Percentiles rank a stretch among this genome's conserved stretches.
phyloP scores from a whole-genome alignment of 2,329 filamentous ascomycete species.

The Ustilaginoidea virens region DNA sequence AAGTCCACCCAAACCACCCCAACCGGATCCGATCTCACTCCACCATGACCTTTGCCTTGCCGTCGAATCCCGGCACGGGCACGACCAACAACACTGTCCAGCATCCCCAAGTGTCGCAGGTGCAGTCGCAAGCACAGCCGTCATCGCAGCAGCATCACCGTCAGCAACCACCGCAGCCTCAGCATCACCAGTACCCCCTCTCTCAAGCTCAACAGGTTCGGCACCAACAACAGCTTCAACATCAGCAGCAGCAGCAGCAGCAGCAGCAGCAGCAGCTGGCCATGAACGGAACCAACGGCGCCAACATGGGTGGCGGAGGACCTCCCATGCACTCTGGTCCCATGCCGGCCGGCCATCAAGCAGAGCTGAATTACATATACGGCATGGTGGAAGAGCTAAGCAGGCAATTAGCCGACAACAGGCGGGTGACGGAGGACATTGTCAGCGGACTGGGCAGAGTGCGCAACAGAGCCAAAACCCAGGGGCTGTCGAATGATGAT shows the following conservation, averaged over 20 bases:
- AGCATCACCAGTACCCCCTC: constrained; percentile 7
- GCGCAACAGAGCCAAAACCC: constrained; percentile 36
- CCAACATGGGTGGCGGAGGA: constrained; percentile 17
- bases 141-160: constrained; percentile 7
- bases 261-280: constrained; percentile 9
- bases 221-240: constrained; percentile 6
- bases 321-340: constrained; percentile 28
- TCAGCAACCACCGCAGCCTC: constrained; percentile 3
- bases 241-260: constrained; percentile 6
- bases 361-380: constrained; percentile 54
- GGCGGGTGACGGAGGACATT: constrained; percentile 46
- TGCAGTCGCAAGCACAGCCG: constrained; percentile 6
- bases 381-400: constrained; percentile 52
- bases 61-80: constrained; percentile 1
- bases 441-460: constrained; percentile 47
- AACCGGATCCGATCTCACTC: background rate
- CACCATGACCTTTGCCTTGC: constrained; percentile 5
- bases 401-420: constrained; percentile 45
- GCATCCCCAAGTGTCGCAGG: constrained; percentile 6
- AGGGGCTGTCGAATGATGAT: constrained; percentile 41
- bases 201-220: constrained; percentile 4
- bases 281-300: constrained; percentile 37
- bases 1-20: too few relatives aligned
- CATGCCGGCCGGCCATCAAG: constrained; percentile 51
- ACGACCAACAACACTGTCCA: constrained; percentile 3